These are phyloP conservation scores for Mariannaea sp. DNA, from an alignment of 2,329 filamentous ascomycete species.

Conservation along the genomic window DNA sequence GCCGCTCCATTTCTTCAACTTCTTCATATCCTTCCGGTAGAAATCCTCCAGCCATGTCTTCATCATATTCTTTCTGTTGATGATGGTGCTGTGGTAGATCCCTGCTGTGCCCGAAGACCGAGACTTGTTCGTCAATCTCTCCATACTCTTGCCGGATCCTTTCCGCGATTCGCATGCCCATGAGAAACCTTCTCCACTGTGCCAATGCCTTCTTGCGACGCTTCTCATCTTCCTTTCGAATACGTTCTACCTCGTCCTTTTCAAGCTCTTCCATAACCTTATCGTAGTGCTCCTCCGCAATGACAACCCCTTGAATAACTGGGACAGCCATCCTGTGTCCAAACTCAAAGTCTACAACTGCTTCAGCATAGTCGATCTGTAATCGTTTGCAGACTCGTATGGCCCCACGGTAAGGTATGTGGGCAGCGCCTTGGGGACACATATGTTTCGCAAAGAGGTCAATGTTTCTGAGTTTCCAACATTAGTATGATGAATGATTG, in stretches of 20 bases:
- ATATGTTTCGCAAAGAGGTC: conserved; percentile 94
- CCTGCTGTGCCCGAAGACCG: conserved; percentile 59
- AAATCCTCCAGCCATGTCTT: conserved; percentile 65
- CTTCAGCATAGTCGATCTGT: conserved; percentile 87
- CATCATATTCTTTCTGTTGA: conserved; percentile 43
- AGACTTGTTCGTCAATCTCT: conserved; percentile 56
- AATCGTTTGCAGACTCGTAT: conserved; percentile 82
- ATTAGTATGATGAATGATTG: conserved; percentile 27
- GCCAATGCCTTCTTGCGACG: conserved; percentile 72
- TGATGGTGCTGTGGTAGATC: conserved; percentile 19
- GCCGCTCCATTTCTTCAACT: conserved; percentile 46
- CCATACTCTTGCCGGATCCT: conserved; percentile 79
- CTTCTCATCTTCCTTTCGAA: conserved; percentile 83
- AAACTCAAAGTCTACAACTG: conserved; percentile 95
- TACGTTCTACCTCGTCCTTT: conserved; percentile 75
- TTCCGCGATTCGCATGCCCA: conserved; percentile 82
- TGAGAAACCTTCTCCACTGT: conserved; percentile 85
- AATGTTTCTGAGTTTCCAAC: conserved; percentile 65
- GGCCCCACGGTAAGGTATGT: conserved; percentile 79
- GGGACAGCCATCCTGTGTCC: conserved; percentile 93
- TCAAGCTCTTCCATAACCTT: conserved; percentile 78
- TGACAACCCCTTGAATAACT: conserved; percentile 86
- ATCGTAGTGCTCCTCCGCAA: conserved; percentile 79
- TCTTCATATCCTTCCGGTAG: conserved; percentile 61
- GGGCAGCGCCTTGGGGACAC: conserved; percentile 82